Percentiles rank a stretch among this genome's conserved stretches.
Conservation (phyloP, 1,284 basidiomycete species). For the Apiotrichum gamsii region DNA sequence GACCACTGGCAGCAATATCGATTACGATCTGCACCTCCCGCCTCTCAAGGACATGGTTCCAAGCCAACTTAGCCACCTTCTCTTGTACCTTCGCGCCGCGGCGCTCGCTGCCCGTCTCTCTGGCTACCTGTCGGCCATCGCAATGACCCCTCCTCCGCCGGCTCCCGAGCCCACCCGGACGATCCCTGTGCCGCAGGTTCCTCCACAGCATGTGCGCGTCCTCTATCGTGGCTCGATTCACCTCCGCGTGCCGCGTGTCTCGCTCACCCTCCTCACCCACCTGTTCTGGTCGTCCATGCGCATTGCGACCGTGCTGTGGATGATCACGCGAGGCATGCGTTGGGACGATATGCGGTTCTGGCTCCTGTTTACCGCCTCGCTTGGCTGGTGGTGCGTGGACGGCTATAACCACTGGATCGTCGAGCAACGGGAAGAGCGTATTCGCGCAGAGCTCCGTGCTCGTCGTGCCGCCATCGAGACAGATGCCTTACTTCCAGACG, state of each 20-base stretch:
- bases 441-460: neutral
- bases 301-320: conserved; percentile 32
- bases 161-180: conserved; percentile 2
- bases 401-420: conserved; percentile 14
- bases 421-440: neutral
- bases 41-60: conserved; percentile 22
- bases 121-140: conserved; percentile 5
- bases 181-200: neutral
- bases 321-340: conserved; percentile 35
- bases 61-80: conserved; percentile 29
- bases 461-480: too few relatives aligned
- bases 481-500: too few relatives aligned
- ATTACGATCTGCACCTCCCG: conserved; percentile 27
- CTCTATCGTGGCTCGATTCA: conserved; percentile 3
- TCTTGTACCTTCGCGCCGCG: conserved; percentile 35
- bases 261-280: conserved; percentile 21
- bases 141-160: neutral
- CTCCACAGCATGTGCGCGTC: neutral
- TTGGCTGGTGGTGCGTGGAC: conserved; percentile 35
- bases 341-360: conserved; percentile 33
- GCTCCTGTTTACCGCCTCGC: conserved; percentile 27
- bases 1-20: too few relatives aligned
- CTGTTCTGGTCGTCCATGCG: conserved; percentile 31
- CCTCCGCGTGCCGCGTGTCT: conserved; percentile 16
- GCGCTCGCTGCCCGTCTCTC: conserved; percentile 29